phyloP scores from a whole-genome alignment of 2,329 filamentous ascomycete genomes.

The Alternaria triticimaculans region DNA sequence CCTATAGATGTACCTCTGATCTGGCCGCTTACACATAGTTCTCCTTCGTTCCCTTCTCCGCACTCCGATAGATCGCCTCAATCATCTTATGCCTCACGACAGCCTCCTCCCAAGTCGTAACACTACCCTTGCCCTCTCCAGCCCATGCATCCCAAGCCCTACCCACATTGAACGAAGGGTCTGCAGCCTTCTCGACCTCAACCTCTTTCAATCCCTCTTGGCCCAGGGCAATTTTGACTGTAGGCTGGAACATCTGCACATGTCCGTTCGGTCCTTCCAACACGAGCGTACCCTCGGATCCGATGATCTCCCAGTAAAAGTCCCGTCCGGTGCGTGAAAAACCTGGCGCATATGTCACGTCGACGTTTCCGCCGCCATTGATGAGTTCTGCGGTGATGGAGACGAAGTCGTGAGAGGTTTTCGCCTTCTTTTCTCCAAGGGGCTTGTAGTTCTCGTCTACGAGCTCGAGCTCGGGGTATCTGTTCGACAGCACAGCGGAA shows the following conservation, averaged over 20 bases:
- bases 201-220: conserved; percentile 48
- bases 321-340: conserved; percentile 28
- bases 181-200: conserved; percentile 57
- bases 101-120: conserved; percentile 44
- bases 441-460: conserved; percentile 27
- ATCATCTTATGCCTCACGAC: conserved; percentile 46
- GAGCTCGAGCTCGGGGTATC: conserved; percentile 25
- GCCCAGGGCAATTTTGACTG: conserved; percentile 38
- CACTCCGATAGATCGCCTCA: conserved; percentile 45
- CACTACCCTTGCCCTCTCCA: conserved; percentile 34
- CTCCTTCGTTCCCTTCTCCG: conserved; percentile 36
- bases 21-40: conserved; percentile 32
- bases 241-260: conserved; percentile 54
- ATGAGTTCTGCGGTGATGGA: conserved; percentile 29
- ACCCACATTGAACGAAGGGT: conserved; percentile 60
- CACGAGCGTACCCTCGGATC: conserved; percentile 45
- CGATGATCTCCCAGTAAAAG: conserved; percentile 49
- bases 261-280: conserved; percentile 39
- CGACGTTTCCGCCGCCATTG: conserved; percentile 32
- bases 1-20: background rate
- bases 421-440: conserved; percentile 19
- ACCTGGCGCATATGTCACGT: conserved; percentile 31
- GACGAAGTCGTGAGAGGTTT: conserved; percentile 39
- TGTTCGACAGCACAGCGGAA: conserved; percentile 35
- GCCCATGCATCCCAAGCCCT: conserved; percentile 65